Evolutionary conservation across 371 early-diverging fungal genomes (phyloP).

Genomic region (Entomophthora muscae): DNA sequence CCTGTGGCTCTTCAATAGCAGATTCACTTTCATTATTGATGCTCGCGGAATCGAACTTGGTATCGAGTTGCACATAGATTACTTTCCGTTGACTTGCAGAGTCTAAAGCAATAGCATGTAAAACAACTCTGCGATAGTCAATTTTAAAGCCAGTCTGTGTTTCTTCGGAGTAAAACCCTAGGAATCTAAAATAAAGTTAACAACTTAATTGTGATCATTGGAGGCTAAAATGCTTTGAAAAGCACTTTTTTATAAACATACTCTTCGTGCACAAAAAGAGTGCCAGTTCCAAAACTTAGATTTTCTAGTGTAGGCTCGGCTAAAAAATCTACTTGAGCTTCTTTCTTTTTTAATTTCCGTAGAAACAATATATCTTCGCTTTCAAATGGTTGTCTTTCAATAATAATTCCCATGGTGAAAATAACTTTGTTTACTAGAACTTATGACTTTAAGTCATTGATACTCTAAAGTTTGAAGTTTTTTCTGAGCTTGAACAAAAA

Average conservation of each 20-base stretch:
- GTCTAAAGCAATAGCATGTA: conserved; percentile 2
- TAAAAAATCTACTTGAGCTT: not conserved
- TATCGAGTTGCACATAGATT: not conserved
- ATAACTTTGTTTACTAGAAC: too few relatives aligned
- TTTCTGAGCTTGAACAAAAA: too few relatives aligned
- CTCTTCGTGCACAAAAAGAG: conserved; percentile 5
- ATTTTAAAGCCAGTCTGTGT: not conserved
- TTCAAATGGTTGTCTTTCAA: not conserved
- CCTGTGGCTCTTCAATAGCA: not conserved
- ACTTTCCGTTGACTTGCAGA: not conserved
- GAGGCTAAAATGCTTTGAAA: not conserved
- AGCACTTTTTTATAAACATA: too few relatives aligned
- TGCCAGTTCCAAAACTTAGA: conserved; percentile 21
- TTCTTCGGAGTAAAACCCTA: not conserved
- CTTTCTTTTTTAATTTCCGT: not conserved
- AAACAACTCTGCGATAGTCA: not conserved
- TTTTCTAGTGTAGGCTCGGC: not conserved
- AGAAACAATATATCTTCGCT: not conserved
- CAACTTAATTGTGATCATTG: not conserved
- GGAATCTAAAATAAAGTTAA: not conserved
- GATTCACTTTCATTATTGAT: not conserved
- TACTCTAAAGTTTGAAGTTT: too few relatives aligned
- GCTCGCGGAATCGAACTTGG: not conserved
- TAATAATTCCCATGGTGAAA: not conserved
- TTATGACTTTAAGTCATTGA: too few relatives aligned